Percentiles rank a stretch among this genome's conserved stretches.
phyloP scores from a whole-genome alignment of 1,139 yeast genomes.

The Saccharomyces hybrid region DNA sequence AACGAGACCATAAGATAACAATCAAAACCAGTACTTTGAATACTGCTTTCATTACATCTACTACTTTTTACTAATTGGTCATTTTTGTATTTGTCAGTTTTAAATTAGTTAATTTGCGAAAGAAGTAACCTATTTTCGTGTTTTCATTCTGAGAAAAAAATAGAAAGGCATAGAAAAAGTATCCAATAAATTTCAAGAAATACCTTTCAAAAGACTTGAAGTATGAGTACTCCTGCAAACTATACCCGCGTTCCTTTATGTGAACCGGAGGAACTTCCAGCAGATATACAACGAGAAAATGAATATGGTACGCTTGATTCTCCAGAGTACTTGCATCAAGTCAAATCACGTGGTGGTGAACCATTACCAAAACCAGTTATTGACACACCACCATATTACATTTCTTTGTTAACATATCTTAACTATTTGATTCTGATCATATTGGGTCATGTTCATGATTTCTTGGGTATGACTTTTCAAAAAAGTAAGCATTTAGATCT shows the following conservation, averaged over 20 bases:
- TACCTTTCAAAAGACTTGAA: not conserved
- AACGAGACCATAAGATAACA: not conserved
- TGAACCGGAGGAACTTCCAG: constrained; percentile 34
- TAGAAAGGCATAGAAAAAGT: not conserved
- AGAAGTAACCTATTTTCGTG: not conserved
- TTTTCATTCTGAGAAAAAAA: not conserved
- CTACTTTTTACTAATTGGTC: not conserved
- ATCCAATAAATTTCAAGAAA: not conserved
- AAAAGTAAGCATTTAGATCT: constrained; percentile 59
- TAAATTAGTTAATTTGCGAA: not conserved
- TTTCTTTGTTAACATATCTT: constrained; percentile 73
- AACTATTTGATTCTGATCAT: constrained; percentile 76
- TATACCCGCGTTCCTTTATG: constrained; percentile 29
- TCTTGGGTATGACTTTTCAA: constrained; percentile 67
- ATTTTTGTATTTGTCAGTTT: not conserved
- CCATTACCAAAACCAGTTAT: constrained; percentile 50
- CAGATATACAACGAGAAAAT: constrained; percentile 48
- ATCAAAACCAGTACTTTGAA: not conserved
- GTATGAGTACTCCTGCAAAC: constrained; percentile 5
- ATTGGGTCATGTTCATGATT: constrained; percentile 86
- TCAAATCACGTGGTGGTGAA: constrained; percentile 43
- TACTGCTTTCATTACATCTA: not conserved
- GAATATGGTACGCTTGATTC: constrained; percentile 61
- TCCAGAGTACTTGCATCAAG: constrained; percentile 47
- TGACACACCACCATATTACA: constrained; percentile 83